Evolutionary conservation across 306 rosid genomes (phyloP), one percentile per base, ranked within the genome.

Genomic region (Sphenostylis stenocarpa): DNA sequence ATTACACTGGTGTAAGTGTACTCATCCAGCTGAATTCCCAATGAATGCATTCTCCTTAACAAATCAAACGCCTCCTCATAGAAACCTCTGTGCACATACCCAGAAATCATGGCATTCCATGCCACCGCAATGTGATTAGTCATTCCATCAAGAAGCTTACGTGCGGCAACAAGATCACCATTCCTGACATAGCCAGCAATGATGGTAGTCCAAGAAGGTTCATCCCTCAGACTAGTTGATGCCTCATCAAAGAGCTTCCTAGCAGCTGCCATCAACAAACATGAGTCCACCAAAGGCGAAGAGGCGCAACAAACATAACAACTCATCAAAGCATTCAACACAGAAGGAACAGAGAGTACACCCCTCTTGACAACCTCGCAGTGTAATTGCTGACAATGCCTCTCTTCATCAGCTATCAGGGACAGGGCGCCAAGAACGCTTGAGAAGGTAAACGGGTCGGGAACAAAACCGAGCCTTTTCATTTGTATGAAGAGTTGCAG

Each of bases 41-140:
- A 38, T 0, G 63, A 69, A 60, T 66, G 78, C 87, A 86, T 86
- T 78, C 76, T 86, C 77, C 85, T 81, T 13, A 83, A 86, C 77
- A 73, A 48, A 43, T 66, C 82, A 81, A 86, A 77, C 0, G 90
- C 84, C n/a, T 20, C 77, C 7, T 70, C 79, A 75, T 73, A 64
- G 44, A 63, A 23, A 1, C 84, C 82, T 6, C 60, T 82, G 0
- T 45, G 86, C 69, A 85, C 88, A 65, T 85, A 85, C 51, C 85
- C 88, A 29, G 88, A 73, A 67, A 85, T 81, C 81, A 81, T 85
- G 28, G 85, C 88, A 75, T 85, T 85, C 88, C 88, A 85, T 9
- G 86, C 88, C 78, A 82, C 86, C 0, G 26, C 82, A 15, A 82
- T 69, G 23, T 38, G 84, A 1, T 73, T 57, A 36, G 81, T 78